Percentiles rank a stretch among this genome's conserved stretches.
Evolutionary conservation across 1,284 basidiomycete species (phyloP).

Genomic region (Trametes pubescens): DNA sequence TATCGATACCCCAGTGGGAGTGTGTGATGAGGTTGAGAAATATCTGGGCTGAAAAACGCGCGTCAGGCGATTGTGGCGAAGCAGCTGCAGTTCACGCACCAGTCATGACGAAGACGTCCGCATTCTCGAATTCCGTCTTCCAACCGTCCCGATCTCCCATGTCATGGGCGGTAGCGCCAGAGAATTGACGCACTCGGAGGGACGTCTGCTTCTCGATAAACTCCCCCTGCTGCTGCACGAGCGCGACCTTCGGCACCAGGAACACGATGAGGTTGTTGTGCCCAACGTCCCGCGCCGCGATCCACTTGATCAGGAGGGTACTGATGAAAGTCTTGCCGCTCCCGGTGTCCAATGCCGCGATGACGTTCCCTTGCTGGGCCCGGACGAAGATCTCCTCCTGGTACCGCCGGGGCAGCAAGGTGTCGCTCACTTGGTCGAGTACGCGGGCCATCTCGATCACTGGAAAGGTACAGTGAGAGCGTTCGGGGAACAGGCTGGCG

Average conservation of each 20-base stretch:
- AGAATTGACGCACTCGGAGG: constrained; percentile 69
- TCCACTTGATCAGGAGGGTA: constrained; percentile 80
- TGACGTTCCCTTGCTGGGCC: constrained; percentile 77
- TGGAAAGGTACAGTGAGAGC: not conserved
- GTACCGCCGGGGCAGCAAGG: constrained; percentile 60
- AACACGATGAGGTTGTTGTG: constrained; percentile 69
- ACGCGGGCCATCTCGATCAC: constrained; percentile 32
- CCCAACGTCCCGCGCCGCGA: constrained; percentile 57
- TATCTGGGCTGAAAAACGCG: constrained; percentile 67
- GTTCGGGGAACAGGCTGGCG: not conserved
- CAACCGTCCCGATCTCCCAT: constrained; percentile 72
- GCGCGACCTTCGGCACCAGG: constrained; percentile 81
- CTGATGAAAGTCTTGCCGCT: constrained; percentile 87
- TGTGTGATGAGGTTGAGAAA: constrained; percentile 82
- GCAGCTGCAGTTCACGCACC: constrained; percentile 49
- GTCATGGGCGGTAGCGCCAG: constrained; percentile 74
- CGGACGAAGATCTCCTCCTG: constrained; percentile 80
- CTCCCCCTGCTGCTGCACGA: constrained; percentile 82
- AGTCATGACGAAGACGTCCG: constrained; percentile 86
- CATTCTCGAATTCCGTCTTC: constrained; percentile 64
- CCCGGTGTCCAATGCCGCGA: constrained; percentile 81
- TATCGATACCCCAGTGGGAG: constrained; percentile 77
- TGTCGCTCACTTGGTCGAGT: constrained; percentile 39
- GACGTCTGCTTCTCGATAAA: constrained; percentile 73
- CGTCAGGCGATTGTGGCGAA: constrained; percentile 1